Conservation (phyloP, 1,284 basidiomycete species). For the Microbotryum violaceum region DNA sequence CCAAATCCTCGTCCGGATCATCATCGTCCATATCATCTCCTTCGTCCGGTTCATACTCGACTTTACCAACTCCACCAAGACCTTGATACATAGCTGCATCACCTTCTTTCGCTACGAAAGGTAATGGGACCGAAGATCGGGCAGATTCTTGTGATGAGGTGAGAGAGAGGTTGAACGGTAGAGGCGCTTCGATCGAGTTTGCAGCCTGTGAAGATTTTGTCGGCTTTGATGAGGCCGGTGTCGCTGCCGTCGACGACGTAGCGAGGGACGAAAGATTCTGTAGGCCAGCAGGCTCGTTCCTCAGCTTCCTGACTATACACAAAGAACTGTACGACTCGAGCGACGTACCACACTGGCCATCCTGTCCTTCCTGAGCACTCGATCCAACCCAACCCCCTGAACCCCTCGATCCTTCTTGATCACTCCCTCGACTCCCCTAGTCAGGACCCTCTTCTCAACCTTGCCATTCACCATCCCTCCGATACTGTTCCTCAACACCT, state of each 20-base stretch:
- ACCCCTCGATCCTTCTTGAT: not conserved
- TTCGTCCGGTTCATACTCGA: constrained; percentile 72
- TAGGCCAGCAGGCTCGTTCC: too few species aligned
- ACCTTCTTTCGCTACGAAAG: constrained; percentile 73
- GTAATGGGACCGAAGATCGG: constrained; percentile 69
- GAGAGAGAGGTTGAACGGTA: constrained; percentile 76
- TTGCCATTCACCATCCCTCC: constrained; percentile 7
- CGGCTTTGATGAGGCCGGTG: not conserved
- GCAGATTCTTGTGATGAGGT: constrained; percentile 75
- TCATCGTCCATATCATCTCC: constrained; percentile 83
- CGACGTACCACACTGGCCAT: constrained; percentile 10
- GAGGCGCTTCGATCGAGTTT: constrained; percentile 6
- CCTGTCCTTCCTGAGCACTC: constrained; percentile 11
- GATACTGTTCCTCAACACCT: constrained; percentile 2
- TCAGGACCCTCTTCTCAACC: constrained; percentile 10
- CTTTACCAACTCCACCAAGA: constrained; percentile 42
- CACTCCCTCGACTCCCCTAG: constrained; percentile 13
- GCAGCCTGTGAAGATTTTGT: too few species aligned
- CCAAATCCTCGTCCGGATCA: constrained; percentile 79
- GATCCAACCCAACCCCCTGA: not conserved
- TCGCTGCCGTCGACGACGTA: not conserved
- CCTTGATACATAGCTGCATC: constrained; percentile 39
- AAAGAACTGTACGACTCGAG: too few species aligned
- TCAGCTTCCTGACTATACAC: too few species aligned
- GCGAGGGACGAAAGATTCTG: not conserved